Evolutionary conservation across 495 filamentous ascomycete genomes (phyloP).

Genomic region (Penicillium ucsense): DNA sequence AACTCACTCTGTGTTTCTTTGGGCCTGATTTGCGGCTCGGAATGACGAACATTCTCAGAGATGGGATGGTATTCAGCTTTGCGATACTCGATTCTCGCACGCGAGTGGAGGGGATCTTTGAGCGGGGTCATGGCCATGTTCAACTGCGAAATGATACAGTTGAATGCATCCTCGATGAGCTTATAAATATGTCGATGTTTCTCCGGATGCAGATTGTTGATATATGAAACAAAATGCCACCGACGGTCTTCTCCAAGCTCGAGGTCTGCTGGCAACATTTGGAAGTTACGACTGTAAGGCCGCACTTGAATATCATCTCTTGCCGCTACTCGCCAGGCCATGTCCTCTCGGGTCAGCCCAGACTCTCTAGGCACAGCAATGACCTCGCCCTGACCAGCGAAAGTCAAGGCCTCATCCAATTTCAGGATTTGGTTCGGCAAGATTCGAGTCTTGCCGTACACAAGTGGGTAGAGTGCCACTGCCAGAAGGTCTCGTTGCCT

Average conservation of each 20-base stretch:
- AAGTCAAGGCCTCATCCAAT: slow-evolving; percentile 16
- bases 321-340: slow-evolving; percentile 32
- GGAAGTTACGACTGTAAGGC: slow-evolving; percentile 24
- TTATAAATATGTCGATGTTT: slow-evolving; percentile 24
- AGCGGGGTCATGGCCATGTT: slow-evolving; percentile 30
- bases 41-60: slow-evolving; percentile 7
- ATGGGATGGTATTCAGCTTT: slow-evolving; percentile 23
- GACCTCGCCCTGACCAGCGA: slow-evolving; percentile 19
- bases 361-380: slow-evolving; percentile 18
- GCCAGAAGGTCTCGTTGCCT: slow-evolving; percentile 28
- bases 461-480: slow-evolving; percentile 34
- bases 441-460: slow-evolving; percentile 30
- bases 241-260: slow-evolving; percentile 16
- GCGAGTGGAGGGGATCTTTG: slow-evolving; percentile 25
- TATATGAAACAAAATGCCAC: slow-evolving; percentile 33
- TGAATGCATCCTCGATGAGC: slow-evolving; percentile 34
- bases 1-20: slow-evolving; percentile 18
- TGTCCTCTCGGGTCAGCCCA: slow-evolving; percentile 24
- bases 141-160: slow-evolving; percentile 31
- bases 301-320: slow-evolving; percentile 19
- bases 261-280: slow-evolving; percentile 32
- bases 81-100: slow-evolving; percentile 23
- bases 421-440: slow-evolving; percentile 17
- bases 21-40: slow-evolving; percentile 10
- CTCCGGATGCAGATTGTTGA: slow-evolving; percentile 39